phyloP scores from a whole-genome alignment of 352 stramenopile species.

The Phytophthora parvispora region DNA sequence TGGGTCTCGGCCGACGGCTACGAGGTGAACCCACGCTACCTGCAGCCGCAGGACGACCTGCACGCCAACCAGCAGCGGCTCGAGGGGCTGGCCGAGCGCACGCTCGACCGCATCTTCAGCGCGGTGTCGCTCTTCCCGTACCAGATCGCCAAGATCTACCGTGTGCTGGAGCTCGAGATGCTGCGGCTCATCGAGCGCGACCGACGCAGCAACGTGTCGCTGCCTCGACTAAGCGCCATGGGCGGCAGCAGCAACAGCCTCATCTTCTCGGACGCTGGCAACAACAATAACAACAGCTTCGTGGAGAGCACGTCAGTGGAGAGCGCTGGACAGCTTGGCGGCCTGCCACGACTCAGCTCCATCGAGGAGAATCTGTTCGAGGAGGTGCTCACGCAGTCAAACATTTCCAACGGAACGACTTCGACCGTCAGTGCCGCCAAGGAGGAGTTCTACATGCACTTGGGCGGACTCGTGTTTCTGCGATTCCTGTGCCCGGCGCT shows the following conservation, averaged over 20 bases:
- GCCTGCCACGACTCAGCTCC: slow-evolving; percentile 58
- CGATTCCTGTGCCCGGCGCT: slow-evolving; percentile 83
- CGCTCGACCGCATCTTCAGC: slow-evolving; percentile 61
- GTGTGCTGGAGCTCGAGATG: slow-evolving; percentile 79
- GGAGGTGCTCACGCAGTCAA: slow-evolving; percentile 40
- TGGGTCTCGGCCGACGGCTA: slow-evolving; percentile 58
- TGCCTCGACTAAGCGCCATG: slow-evolving; percentile 65
- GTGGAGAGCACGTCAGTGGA: slow-evolving; percentile 47
- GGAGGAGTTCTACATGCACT: slow-evolving; percentile 82
- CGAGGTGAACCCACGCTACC: slow-evolving; percentile 72
- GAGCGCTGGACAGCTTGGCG: slow-evolving; percentile 39
- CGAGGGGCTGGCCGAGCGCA: slow-evolving; percentile 57
- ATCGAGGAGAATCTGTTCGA: slow-evolving; percentile 60
- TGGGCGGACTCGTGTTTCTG: slow-evolving; percentile 84
- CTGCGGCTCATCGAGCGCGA: slow-evolving; percentile 74
- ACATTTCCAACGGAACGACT: slow-evolving; percentile 24
- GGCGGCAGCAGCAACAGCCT: slow-evolving; percentile 44
- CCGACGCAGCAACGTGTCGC: slow-evolving; percentile 55
- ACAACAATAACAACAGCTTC: slow-evolving; percentile 36
- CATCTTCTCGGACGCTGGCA: slow-evolving; percentile 28
- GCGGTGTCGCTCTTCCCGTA: slow-evolving; percentile 71
- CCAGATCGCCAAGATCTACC: slow-evolving; percentile 84
- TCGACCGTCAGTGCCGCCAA: slow-evolving; percentile 41
- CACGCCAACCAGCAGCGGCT: slow-evolving; percentile 63
- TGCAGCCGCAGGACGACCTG: slow-evolving; percentile 53